Conservation (phyloP, 768 basidiomycete genomes). For the Lentinula aciculospora region DNA sequence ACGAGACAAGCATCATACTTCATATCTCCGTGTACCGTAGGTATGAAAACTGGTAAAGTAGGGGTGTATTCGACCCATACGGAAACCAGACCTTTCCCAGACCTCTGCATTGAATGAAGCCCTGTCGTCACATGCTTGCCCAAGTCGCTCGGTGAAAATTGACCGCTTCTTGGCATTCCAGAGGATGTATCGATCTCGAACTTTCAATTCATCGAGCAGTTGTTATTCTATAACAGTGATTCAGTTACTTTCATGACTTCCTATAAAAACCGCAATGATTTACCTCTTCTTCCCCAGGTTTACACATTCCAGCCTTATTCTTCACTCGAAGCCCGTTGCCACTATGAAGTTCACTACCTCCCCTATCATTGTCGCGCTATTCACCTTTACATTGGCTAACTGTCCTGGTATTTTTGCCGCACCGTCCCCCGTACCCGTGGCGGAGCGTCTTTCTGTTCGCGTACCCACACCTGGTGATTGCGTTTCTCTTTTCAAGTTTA, state of each 20-base stretch:
- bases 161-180: not conserved
- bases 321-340: not conserved
- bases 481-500: constrained; percentile 3
- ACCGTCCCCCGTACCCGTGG: not conserved
- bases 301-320: not conserved
- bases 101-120: no score
- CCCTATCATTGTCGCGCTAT: not conserved
- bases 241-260: not conserved
- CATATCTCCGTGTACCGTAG: no score
- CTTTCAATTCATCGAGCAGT: not conserved
- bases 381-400: not conserved
- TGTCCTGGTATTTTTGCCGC: not conserved
- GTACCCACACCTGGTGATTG: not conserved
- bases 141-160: not conserved
- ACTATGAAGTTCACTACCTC: constrained; percentile 2
- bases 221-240: not conserved
- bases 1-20: no score
- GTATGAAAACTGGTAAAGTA: no score
- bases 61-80: no score
- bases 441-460: not conserved
- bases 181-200: not conserved
- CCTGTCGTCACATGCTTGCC: no score
- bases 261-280: not conserved
- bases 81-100: no score
- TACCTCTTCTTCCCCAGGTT: not conserved